phyloP scores from a whole-genome alignment of 2,329 filamentous ascomycete species.

The Hypoxylon sp. region DNA sequence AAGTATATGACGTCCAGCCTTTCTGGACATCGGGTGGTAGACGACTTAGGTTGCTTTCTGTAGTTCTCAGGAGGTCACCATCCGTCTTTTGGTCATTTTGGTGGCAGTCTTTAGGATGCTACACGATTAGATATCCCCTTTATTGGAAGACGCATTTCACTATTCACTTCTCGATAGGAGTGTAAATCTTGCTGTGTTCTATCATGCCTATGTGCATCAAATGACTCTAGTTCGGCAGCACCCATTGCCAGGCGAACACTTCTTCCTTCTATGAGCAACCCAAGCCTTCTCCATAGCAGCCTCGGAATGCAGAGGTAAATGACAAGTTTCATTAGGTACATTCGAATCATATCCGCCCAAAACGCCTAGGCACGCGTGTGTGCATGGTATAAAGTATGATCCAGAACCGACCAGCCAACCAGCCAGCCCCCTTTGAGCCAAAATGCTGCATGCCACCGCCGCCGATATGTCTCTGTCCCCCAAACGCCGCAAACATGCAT shows the following conservation, averaged over 20 bases:
- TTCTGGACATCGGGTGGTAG: not conserved
- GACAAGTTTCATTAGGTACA: conserved; percentile 13
- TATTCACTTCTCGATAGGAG: not conserved
- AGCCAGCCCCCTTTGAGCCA: conserved; percentile 3
- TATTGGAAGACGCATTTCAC: not conserved
- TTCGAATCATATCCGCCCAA: conserved; percentile 3
- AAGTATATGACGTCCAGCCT: not conserved
- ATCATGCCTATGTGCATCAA: not conserved
- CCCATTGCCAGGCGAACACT: not conserved
- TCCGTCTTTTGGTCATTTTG: no score
- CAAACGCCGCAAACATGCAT: conserved; percentile 10
- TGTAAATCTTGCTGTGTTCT: not conserved
- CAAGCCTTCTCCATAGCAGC: not conserved
- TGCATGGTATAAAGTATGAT: conserved; percentile 19
- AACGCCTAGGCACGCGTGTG: conserved; percentile 3
- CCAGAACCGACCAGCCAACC: not conserved
- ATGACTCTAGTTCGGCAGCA: not conserved
- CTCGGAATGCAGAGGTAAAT: not conserved
- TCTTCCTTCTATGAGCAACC: conserved; percentile 5
- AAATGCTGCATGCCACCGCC: not conserved
- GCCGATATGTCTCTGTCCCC: not conserved
- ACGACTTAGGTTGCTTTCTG: no score
- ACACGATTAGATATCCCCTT: not conserved
- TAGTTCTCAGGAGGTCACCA: no score
- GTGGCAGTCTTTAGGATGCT: not conserved